Conservation (phyloP, 208 protist species). For the Novymonas esmeraldas region DNA sequence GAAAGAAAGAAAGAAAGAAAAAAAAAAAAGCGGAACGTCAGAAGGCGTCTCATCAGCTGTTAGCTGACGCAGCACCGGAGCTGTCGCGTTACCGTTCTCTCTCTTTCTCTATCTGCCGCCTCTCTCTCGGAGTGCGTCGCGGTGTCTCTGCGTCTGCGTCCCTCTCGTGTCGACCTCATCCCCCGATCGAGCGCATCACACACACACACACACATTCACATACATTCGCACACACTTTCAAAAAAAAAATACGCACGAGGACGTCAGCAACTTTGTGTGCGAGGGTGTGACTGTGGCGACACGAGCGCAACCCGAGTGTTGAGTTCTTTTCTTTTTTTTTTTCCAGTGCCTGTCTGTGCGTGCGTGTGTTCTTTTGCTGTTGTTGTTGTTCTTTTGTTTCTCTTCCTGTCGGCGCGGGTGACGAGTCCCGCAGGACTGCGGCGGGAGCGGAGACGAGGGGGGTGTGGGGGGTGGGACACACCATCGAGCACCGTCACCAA, state of each 20-base stretch:
- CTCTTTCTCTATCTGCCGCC: background rate
- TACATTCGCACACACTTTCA: background rate
- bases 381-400: constrained; percentile 13
- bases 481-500: too few species aligned
- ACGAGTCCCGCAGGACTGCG: background rate
- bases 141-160: background rate
- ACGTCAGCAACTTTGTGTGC: too few species aligned
- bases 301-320: background rate
- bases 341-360: background rate
- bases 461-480: background rate
- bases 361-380: background rate
- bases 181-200: background rate
- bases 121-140: background rate
- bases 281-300: background rate
- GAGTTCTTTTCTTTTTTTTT: background rate
- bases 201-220: background rate
- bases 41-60: background rate
- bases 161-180: background rate
- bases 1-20: too few species aligned
- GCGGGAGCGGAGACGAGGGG: background rate
- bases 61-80: background rate
- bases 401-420: background rate
- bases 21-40: too few species aligned
- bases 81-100: background rate
- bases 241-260: background rate